Percentiles rank a stretch among this genome's conserved stretches.
Conservation (phyloP, 768 basidiomycete genomes). For the Paxillus involutus region DNA sequence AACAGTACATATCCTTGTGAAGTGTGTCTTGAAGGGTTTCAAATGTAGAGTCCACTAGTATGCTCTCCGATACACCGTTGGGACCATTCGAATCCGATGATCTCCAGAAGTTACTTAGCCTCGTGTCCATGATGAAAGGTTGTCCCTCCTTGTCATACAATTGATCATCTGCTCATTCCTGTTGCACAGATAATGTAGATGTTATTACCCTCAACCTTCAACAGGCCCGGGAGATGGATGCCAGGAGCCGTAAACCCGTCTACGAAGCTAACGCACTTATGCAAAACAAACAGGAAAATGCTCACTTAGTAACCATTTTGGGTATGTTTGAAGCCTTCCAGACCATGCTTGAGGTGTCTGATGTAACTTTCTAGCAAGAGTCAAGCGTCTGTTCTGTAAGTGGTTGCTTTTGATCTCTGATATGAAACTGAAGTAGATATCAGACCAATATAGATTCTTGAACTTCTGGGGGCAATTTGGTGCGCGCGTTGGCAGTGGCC, state of each 20-base stretch:
- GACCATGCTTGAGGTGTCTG: neutral
- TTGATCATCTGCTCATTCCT: too few species aligned
- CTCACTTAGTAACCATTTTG: too few species aligned
- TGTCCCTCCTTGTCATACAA: neutral
- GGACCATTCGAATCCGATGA: neutral
- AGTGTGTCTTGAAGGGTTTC: neutral
- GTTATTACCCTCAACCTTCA: too few species aligned
- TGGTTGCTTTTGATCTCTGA: neutral
- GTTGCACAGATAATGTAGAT: too few species aligned
- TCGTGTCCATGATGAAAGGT: neutral
- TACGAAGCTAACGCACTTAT: too few species aligned
- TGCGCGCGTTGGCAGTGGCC: conserved; percentile 30
- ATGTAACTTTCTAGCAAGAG: neutral
- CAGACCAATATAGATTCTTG: conserved; percentile 30
- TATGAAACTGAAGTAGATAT: neutral
- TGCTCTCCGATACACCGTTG: neutral
- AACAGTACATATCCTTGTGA: neutral
- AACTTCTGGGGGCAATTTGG: conserved; percentile 37
- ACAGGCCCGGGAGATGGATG: too few species aligned
- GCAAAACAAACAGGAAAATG: too few species aligned
- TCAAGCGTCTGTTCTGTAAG: neutral
- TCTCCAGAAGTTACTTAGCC: neutral
- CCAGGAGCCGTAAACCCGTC: too few species aligned
- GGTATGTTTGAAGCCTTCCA: too few species aligned
- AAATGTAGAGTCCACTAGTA: neutral